Percentiles rank a stretch among this genome's conserved stretches.
phyloP scores from a whole-genome alignment of 2,329 filamentous ascomycete genomes.

The Diplodia corticola region DNA sequence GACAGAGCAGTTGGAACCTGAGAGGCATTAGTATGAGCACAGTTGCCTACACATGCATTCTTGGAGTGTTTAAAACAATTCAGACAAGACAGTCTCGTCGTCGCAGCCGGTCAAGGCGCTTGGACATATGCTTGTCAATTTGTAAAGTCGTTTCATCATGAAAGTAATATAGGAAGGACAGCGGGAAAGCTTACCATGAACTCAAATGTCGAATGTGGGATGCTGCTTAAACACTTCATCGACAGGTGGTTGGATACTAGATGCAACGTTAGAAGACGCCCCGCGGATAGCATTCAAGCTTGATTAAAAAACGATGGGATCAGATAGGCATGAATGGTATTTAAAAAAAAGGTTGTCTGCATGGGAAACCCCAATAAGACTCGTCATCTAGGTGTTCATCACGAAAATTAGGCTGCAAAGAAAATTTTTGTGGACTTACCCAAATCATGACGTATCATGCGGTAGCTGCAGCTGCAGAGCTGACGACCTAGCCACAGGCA shows the following conservation, averaged over 20 bases:
- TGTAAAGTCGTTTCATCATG: constrained; percentile 82
- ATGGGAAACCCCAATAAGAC: constrained; percentile 74
- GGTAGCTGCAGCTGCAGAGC: not conserved
- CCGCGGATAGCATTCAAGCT: not conserved
- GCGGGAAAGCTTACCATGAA: not conserved
- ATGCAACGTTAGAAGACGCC: not conserved
- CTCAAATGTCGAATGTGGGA: not conserved
- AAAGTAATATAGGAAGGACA: not conserved
- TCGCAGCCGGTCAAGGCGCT: constrained; percentile 54
- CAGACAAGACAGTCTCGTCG: constrained; percentile 48
- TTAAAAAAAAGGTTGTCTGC: constrained; percentile 64
- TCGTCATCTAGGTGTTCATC: constrained; percentile 70
- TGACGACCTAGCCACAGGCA: no score
- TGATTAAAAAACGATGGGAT: not conserved
- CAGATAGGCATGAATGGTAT: constrained; percentile 73
- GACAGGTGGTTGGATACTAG: not conserved
- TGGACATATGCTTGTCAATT: constrained; percentile 98
- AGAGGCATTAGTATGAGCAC: constrained; percentile 4
- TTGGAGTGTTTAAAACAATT: constrained; percentile 23
- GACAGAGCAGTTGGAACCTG: constrained; percentile 22
- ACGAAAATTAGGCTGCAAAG: constrained; percentile 31
- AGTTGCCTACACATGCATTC: not conserved
- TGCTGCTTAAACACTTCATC: not conserved
- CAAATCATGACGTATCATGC: constrained; percentile 1
- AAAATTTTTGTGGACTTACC: constrained; percentile 27